Percentiles rank a stretch among this genome's conserved stretches.
Evolutionary conservation across 331 rosid genomes (phyloP).

Genomic region (Spiraea crenata): DNA sequence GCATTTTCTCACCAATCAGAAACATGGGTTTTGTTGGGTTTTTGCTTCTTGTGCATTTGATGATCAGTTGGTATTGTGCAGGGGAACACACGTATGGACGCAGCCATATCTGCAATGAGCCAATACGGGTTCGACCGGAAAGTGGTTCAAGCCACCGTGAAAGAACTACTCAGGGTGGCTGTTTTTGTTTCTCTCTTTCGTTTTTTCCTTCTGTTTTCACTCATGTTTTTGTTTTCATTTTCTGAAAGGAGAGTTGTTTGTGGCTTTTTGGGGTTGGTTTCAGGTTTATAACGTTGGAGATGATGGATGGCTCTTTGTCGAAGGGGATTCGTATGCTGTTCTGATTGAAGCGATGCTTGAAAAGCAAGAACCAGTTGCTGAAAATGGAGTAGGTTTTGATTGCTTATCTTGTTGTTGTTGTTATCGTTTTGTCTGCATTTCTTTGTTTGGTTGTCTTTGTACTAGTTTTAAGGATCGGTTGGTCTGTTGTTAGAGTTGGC

Average conservation of each 20-base stretch:
- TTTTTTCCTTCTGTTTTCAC: neutral
- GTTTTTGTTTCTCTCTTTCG: neutral
- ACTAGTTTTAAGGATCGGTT: too few relatives aligned
- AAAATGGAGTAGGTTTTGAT: constrained; percentile 30
- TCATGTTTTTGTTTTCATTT: constrained; percentile 3
- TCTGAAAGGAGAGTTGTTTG: constrained; percentile 5
- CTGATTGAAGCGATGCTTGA: constrained; percentile 45
- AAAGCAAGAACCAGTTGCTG: constrained; percentile 22
- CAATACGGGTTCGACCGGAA: constrained; percentile 36
- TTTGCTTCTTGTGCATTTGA: neutral
- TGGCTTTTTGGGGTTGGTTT: constrained; percentile 9
- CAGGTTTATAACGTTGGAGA: constrained; percentile 50
- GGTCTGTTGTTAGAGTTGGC: neutral
- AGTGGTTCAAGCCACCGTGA: constrained; percentile 32
- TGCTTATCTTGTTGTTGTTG: neutral
- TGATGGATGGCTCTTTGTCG: constrained; percentile 61
- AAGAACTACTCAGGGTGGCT: constrained; percentile 54
- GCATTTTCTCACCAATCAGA: neutral
- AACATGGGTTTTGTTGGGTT: neutral
- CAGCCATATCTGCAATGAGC: constrained; percentile 60
- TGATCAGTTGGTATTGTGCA: constrained; percentile 5
- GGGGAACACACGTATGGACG: constrained; percentile 50
- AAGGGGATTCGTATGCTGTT: constrained; percentile 50
- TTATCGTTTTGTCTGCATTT: too few relatives aligned
- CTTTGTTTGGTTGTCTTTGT: too few relatives aligned